Conservation (phyloP, 768 basidiomycete species). For the Mrakia blollopis region DNA sequence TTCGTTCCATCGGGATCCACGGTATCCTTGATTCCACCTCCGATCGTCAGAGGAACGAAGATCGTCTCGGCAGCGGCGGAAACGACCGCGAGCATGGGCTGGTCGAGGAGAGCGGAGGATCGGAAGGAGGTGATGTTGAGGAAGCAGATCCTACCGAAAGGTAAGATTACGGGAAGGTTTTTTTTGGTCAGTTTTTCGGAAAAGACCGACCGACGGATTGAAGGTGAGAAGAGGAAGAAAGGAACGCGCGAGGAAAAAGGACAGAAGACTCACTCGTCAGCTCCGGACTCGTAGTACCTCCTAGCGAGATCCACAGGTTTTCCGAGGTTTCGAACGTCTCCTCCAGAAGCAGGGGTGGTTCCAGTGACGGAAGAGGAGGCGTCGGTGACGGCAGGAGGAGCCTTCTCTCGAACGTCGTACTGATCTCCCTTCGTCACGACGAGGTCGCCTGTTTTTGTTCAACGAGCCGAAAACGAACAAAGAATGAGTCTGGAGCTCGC, state of each 20-base stretch:
- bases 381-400: background rate
- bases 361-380: background rate
- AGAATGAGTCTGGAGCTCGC: background rate
- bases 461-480: background rate
- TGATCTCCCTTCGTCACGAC: conserved; percentile 99
- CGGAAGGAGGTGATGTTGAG: conserved; percentile 99
- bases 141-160: conserved; percentile 74
- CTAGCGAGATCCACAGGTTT: conserved; percentile 89
- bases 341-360: conserved; percentile 23
- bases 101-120: conserved; percentile 86
- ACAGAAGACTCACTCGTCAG: conserved; percentile 60
- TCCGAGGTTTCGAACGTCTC: conserved; percentile 82
- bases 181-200: too few species aligned
- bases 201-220: background rate
- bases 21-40: conserved; percentile 94
- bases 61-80: conserved; percentile 79
- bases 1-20: conserved; percentile 90
- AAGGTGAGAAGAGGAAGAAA: background rate
- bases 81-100: conserved; percentile 97
- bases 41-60: conserved; percentile 96
- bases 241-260: background rate
- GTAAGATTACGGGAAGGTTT: too few species aligned
- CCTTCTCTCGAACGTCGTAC: conserved; percentile 91
- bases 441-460: conserved; percentile 77
- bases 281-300: conserved; percentile 78